These are phyloP conservation scores for Ceratocystis variospora DNA, from an alignment of 2,329 filamentous ascomycete species.

Conservation along the genomic window DNA sequence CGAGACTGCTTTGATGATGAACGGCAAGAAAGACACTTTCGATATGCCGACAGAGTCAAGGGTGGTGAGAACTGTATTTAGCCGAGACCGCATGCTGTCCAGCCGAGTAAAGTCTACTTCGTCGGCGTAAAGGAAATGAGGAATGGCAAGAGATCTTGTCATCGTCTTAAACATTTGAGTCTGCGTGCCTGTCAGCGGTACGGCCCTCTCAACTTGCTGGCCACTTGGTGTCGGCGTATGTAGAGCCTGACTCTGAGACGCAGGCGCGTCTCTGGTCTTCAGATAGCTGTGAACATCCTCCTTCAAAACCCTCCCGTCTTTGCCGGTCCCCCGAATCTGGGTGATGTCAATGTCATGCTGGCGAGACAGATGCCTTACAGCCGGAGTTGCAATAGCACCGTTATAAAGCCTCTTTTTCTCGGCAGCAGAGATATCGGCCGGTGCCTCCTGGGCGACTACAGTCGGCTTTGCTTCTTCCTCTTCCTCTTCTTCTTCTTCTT, in stretches of 20 bases:
- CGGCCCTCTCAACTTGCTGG: constrained; percentile 52
- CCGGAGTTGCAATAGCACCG: constrained; percentile 72
- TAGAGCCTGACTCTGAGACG: constrained; percentile 21
- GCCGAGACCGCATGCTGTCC: constrained; percentile 53
- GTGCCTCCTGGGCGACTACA: constrained; percentile 24
- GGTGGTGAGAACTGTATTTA: constrained; percentile 50
- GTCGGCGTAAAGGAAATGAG: constrained; percentile 91
- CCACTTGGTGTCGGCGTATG: constrained; percentile 26
- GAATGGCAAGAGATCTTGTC: constrained; percentile 81
- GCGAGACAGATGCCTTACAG: constrained; percentile 77
- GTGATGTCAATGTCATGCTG: constrained; percentile 64
- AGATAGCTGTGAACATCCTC: constrained; percentile 73
- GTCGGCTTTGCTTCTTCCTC: constrained; percentile 11
- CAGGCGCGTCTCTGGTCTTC: constrained; percentile 33
- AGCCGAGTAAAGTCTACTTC: constrained; percentile 72
- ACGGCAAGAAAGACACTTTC: constrained; percentile 80
- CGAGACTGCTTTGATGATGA: constrained; percentile 91
- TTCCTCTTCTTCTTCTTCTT: constrained; percentile 4
- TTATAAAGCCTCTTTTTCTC: constrained; percentile 41
- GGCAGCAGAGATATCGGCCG: constrained; percentile 21
- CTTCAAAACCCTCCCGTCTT: constrained; percentile 79
- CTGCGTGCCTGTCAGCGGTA: constrained; percentile 65
- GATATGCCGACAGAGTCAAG: constrained; percentile 33
- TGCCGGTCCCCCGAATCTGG: constrained; percentile 71
- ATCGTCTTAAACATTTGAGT: constrained; percentile 95